Percentiles rank a stretch among this genome's conserved stretches.
phyloP scores from a whole-genome alignment of 2,329 filamentous ascomycete genomes.

The Colletotrichum tanaceti region DNA sequence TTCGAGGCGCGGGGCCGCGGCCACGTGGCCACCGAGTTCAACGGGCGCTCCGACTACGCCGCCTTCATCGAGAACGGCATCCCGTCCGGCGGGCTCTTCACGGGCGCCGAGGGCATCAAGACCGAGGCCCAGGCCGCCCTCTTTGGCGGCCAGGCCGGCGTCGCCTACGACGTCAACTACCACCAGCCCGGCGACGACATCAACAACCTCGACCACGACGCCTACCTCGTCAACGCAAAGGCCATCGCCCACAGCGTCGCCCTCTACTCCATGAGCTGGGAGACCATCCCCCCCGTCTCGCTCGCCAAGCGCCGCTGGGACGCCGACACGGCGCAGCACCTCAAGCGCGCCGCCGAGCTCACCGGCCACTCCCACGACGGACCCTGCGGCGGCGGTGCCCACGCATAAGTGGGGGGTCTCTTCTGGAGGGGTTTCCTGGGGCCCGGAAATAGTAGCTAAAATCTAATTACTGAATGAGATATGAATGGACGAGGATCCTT shows the following conservation, averaged over 20 bases:
- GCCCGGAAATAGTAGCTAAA: neutral
- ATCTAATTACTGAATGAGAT: neutral
- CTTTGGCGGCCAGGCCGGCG: constrained; percentile 71
- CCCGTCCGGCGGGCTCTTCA: constrained; percentile 75
- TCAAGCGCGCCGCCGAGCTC: constrained; percentile 44
- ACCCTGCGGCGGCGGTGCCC: constrained; percentile 46
- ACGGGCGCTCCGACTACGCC: constrained; percentile 74
- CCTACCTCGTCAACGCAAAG: constrained; percentile 59
- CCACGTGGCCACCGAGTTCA: constrained; percentile 71
- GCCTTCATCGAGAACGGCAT: constrained; percentile 75
- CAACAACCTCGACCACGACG: constrained; percentile 54
- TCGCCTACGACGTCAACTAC: constrained; percentile 60
- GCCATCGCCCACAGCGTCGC: constrained; percentile 56
- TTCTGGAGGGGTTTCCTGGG: neutral
- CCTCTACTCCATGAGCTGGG: constrained; percentile 55
- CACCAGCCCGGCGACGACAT: constrained; percentile 58
- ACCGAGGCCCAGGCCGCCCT: constrained; percentile 67
- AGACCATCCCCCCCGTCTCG: constrained; percentile 48
- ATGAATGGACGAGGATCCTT: neutral
- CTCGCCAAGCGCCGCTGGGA: constrained; percentile 47
- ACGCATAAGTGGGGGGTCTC: constrained; percentile 1
- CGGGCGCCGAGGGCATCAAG: constrained; percentile 74
- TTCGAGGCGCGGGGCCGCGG: constrained; percentile 59
- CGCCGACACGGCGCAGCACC: constrained; percentile 46
- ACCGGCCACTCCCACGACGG: constrained; percentile 46